Evolutionary conservation across 495 filamentous ascomycete genomes (phyloP).

Genomic region (Glutinoglossum americanum): DNA sequence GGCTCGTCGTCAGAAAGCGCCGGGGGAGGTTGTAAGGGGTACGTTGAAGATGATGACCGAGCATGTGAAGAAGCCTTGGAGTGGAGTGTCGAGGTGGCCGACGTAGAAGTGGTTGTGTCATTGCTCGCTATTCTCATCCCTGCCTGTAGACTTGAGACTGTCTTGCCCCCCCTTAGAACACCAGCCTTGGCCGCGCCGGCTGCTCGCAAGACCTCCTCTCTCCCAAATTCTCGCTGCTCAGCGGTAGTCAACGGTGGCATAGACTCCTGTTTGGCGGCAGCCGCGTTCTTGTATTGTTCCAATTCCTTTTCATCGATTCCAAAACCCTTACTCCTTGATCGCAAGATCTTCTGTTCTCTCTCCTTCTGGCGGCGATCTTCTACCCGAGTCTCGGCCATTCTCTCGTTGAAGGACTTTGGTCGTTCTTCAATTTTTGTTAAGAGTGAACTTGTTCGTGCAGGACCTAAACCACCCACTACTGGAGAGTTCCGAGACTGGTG

Average conservation of each 20-base stretch:
- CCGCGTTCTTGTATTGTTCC: slow-evolving; percentile 9
- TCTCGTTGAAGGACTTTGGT: slow-evolving; percentile 65
- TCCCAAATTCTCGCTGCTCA: slow-evolving; percentile 13
- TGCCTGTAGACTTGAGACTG: neutral
- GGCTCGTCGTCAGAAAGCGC: neutral
- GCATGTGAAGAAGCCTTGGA: neutral
- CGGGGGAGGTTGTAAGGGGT: neutral
- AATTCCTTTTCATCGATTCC: slow-evolving; percentile 41
- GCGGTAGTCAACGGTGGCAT: slow-evolving; percentile 24
- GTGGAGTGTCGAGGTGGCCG: neutral
- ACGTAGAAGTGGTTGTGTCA: neutral
- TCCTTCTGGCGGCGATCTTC: slow-evolving; percentile 27
- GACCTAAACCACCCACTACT: slow-evolving; percentile 2
- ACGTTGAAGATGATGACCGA: neutral
- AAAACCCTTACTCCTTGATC: slow-evolving; percentile 51
- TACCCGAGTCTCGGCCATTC: slow-evolving; percentile 44
- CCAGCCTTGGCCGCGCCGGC: slow-evolving; percentile 1
- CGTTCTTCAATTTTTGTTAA: slow-evolving; percentile 7
- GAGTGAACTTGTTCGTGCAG: slow-evolving; percentile 8
- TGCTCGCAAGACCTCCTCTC: slow-evolving; percentile 38
- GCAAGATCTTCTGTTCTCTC: slow-evolving; percentile 30
- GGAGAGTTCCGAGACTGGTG: slow-evolving; percentile 6
- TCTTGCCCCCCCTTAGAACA: neutral
- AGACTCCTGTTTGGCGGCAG: slow-evolving; percentile 18
- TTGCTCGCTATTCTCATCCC: neutral